Conservation (phyloP, 2,329 filamentous ascomycete genomes). For the Aureobasidium lini region DNA sequence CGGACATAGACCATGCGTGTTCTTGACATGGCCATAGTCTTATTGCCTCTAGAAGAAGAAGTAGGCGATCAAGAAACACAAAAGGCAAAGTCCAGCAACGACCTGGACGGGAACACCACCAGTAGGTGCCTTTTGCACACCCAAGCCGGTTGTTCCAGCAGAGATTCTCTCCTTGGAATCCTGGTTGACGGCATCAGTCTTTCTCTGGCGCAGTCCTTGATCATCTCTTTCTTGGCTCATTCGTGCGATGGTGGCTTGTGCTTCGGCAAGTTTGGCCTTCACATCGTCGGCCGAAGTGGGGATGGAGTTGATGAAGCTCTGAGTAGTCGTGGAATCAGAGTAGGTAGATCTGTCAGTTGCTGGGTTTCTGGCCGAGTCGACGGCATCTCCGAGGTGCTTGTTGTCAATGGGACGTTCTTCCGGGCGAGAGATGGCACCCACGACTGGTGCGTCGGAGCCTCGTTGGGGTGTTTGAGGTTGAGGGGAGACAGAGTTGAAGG, state of each 20-base stretch:
- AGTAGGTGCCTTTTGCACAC: conserved; percentile 44
- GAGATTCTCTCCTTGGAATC: conserved; percentile 44
- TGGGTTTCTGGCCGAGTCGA: conserved; percentile 34
- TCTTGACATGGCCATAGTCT: not conserved
- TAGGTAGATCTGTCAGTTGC: conserved; percentile 19
- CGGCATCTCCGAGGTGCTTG: conserved; percentile 35
- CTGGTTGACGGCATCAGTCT: conserved; percentile 46
- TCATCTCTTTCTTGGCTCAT: conserved; percentile 59
- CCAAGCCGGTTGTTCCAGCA: conserved; percentile 46
- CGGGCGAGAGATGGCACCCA: conserved; percentile 31
- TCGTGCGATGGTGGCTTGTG: conserved; percentile 63
- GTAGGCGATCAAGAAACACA: conserved; percentile 91
- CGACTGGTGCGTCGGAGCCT: conserved; percentile 19
- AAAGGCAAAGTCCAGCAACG: conserved; percentile 72
- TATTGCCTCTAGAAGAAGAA: conserved; percentile 70
- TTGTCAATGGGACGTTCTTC: conserved; percentile 32
- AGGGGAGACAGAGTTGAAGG: conserved; percentile 50
- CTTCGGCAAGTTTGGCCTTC: conserved; percentile 65
- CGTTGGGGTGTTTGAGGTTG: conserved; percentile 43
- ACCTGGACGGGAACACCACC: conserved; percentile 83
- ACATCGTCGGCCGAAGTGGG: conserved; percentile 53
- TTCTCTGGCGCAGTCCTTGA: conserved; percentile 70
- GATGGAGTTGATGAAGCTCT: conserved; percentile 41
- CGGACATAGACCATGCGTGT: not conserved
- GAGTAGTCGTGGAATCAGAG: conserved; percentile 32